These are phyloP conservation scores for Syzygium oleosum DNA, from an alignment of 345 rosid genomes.

Conservation along the genomic window DNA sequence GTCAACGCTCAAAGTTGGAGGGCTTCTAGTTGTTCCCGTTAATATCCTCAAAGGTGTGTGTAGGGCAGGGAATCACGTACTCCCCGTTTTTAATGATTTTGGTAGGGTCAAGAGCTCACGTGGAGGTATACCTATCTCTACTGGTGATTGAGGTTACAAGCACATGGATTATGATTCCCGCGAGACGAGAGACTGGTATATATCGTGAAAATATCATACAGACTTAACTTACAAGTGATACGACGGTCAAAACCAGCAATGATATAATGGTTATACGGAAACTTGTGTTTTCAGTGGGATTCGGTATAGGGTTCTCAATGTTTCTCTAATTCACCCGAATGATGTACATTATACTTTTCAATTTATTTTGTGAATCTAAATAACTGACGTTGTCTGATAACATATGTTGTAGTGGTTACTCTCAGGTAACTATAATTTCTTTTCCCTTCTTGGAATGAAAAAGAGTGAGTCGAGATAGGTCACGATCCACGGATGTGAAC, in stretches of 20 bases:
- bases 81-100: background rate
- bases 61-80: background rate
- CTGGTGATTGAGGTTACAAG: background rate
- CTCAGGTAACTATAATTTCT: too few species aligned
- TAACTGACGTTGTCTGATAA: background rate
- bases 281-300: rapidly evolving
- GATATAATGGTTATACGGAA: background rate
- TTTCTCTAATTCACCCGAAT: background rate
- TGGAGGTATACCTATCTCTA: background rate
- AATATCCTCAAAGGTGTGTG: background rate
- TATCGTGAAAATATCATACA: background rate
- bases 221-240: background rate
- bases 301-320: background rate
- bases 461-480: too few species aligned
- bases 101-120: background rate
- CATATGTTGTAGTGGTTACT: background rate
- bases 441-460: background rate
- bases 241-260: rapidly evolving
- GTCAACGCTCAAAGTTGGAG: background rate
- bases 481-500: rapidly evolving
- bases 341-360: background rate
- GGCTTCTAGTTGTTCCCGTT: background rate
- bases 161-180: background rate
- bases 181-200: background rate
- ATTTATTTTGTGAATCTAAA: background rate